A percentile compares a stretch with the other conserved stretches of the same genome.
phyloP scores from a whole-genome alignment of 306 rosid species.

The Abrus pulchellus region DNA sequence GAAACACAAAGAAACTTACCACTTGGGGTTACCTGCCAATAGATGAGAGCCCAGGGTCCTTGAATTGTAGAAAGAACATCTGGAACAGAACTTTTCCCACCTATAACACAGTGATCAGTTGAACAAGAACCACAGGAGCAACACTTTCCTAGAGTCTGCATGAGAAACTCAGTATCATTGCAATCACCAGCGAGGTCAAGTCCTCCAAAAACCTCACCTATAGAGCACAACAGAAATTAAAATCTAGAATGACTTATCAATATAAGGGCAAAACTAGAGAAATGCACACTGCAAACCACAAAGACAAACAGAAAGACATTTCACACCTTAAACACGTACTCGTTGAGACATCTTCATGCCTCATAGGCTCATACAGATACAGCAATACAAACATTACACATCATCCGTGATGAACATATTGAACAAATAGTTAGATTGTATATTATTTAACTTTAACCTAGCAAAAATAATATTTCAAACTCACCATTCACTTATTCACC shows the following conservation, averaged over 20 bases:
- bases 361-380: not conserved
- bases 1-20: slow-evolving; percentile 70
- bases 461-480: not conserved
- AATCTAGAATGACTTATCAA: slow-evolving; percentile 16
- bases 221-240: slow-evolving; percentile 29
- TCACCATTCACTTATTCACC: not conserved
- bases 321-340: not conserved
- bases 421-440: slow-evolving; percentile 1
- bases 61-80: slow-evolving; percentile 71
- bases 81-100: slow-evolving; percentile 58
- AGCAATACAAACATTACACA: slow-evolving; percentile 20
- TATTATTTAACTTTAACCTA: not conserved
- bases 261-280: not conserved
- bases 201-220: slow-evolving; percentile 96
- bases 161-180: slow-evolving; percentile 81
- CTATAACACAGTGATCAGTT: slow-evolving; percentile 38
- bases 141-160: slow-evolving; percentile 68
- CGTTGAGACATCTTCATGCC: not conserved
- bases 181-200: slow-evolving; percentile 60
- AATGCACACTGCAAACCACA: not conserved
- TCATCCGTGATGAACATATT: not conserved
- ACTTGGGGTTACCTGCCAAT: slow-evolving; percentile 92
- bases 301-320: slow-evolving; percentile 34
- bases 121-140: slow-evolving; percentile 56
- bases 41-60: slow-evolving; percentile 95